These are phyloP conservation scores for Kwoniella pini DNA, from an alignment of 768 basidiomycete genomes.

Conservation along the genomic window DNA sequence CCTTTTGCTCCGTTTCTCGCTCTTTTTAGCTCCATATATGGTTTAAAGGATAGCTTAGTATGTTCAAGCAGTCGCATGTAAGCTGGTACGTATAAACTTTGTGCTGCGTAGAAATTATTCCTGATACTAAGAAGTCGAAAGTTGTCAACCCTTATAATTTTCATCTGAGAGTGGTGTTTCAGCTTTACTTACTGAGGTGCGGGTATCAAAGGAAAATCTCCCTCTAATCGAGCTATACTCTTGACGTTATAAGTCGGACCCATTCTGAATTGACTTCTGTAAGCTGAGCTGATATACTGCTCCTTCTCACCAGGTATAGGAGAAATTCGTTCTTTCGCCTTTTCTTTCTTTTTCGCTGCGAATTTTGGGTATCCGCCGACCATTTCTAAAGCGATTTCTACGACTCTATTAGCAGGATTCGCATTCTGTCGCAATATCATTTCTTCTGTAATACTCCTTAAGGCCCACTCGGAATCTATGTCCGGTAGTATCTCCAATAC, in stretches of 20 bases:
- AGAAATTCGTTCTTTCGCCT: constrained; percentile 53
- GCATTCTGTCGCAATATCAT: constrained; percentile 9
- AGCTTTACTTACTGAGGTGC: constrained; percentile 15
- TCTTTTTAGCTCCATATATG: constrained; percentile 32
- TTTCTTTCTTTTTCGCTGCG: constrained; percentile 55
- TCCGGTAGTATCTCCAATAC: constrained; percentile 41
- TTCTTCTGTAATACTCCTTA: constrained; percentile 2
- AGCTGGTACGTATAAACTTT: constrained; percentile 67
- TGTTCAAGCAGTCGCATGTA: constrained; percentile 61
- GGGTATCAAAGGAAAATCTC: constrained; percentile 41
- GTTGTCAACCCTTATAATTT: constrained; percentile 57
- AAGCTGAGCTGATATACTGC: constrained; percentile 21
- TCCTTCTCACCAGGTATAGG: constrained; percentile 13
- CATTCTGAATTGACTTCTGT: constrained; percentile 43
- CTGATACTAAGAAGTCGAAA: constrained; percentile 64
- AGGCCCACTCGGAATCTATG: constrained; percentile 25
- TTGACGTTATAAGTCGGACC: constrained; percentile 47
- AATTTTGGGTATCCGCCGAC: constrained; percentile 32
- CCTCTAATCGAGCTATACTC: constrained; percentile 62
- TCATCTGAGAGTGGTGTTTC: constrained; percentile 1
- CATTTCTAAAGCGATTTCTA: constrained; percentile 32
- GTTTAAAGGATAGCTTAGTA: constrained; percentile 40
- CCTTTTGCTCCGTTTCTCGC: constrained; percentile 53
- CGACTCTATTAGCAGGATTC: constrained; percentile 13
- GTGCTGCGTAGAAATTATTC: constrained; percentile 54